Evolutionary conservation across 768 basidiomycete genomes (phyloP), one percentile per base, ranked within the genome.

Genomic region (Russula virescens): DNA sequence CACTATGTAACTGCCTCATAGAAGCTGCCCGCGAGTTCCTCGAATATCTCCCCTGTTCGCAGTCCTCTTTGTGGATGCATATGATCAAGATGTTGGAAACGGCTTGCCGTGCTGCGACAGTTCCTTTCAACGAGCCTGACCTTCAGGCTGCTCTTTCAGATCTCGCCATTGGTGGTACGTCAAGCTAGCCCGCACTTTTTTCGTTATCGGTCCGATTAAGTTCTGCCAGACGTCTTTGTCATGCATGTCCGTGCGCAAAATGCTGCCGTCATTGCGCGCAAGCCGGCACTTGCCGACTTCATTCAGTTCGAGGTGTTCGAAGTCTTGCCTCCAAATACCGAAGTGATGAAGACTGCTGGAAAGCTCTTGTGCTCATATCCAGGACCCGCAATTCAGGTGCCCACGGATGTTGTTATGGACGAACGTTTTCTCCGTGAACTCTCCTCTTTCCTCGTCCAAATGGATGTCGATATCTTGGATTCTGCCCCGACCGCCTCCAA

Each of bases 281-380:
- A 11, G 4, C 50, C 18, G 23, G 8, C 43, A 5, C 43, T 26
- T 19, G 8, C 19, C 8, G 14, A 59, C 16, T 16, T 16, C n/a
- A 40, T 52, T 52, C 58, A 26, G 31, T 59, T 58, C 47, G 57
- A 83, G 62, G 69, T 70, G 7, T 84, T 83, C 58, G 78, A 82
- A 65, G 72, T 77, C 14, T 78, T 78, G 1, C 75, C 80, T 1
- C 67, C 69, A 26, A 65, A 73, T 2, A 68, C 66, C 19, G 63
- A 62, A 5, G 74, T 84, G 19, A 78, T 80, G 70, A 68, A 61
- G 2, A 52, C 73, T 0, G 65, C 66, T 34, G 80, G 80, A 35
- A 81, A 81, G 58, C 73, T 83, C 3, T 21, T 77, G 5, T 74
- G 77, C 23, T 75, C 73, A 0, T 83, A 75, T 68, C 82, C 81